phyloP scores from a whole-genome alignment of 495 filamentous ascomycete genomes.

The Rhypophila decipiens region DNA sequence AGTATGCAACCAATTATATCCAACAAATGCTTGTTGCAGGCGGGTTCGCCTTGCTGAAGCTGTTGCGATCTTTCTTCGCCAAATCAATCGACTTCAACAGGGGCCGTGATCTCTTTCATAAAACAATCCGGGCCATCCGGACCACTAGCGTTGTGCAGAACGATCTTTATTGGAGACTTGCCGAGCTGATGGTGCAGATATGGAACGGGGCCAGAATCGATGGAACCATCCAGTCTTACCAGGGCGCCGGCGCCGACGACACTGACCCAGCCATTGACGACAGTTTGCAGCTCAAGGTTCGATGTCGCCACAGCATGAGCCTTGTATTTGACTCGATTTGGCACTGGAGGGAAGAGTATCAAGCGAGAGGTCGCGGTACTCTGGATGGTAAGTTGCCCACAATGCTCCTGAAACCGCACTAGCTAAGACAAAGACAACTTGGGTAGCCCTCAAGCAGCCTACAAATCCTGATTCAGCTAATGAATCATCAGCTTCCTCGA shows the following conservation, averaged over 20 bases:
- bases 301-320: constrained; percentile 89
- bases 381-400: constrained; percentile 60
- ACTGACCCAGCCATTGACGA: constrained; percentile 61
- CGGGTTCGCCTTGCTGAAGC: constrained; percentile 76
- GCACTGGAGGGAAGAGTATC: constrained; percentile 86
- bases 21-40: constrained; percentile 89
- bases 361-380: constrained; percentile 66
- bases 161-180: constrained; percentile 77
- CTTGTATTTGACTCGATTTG: constrained; percentile 88
- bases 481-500: constrained; percentile 65
- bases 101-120: constrained; percentile 68
- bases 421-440: constrained; percentile 20
- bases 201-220: constrained; percentile 70
- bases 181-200: constrained; percentile 86
- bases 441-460: constrained; percentile 70
- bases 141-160: constrained; percentile 74
- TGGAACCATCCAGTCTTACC: constrained; percentile 30
- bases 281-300: constrained; percentile 74
- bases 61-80: constrained; percentile 79
- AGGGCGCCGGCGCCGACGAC: constrained; percentile 31
- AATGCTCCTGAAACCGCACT: constrained; percentile 15
- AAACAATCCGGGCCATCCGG: constrained; percentile 70
- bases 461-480: constrained; percentile 76
- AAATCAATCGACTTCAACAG: constrained; percentile 64
- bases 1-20: constrained; percentile 76